Conservation (phyloP, 2,329 filamentous ascomycete genomes). For the Paradendryphiella salina region DNA sequence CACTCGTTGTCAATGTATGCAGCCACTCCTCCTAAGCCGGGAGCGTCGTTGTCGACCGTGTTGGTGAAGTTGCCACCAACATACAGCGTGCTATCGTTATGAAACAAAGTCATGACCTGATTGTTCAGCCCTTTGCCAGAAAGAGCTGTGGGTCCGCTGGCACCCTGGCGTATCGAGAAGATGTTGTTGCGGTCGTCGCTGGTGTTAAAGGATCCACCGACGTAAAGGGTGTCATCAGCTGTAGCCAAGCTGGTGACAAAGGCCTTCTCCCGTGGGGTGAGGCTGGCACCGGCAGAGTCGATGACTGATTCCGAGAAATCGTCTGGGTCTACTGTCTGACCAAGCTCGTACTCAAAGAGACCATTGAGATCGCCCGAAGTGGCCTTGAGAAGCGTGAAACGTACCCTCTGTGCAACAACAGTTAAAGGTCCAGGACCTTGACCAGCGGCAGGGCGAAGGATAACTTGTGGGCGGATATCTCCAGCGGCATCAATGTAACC, state of each 20-base stretch:
- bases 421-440: conserved; percentile 63
- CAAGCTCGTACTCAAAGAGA: conserved; percentile 84
- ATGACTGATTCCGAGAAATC: conserved; percentile 74
- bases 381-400: conserved; percentile 73
- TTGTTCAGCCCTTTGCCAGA: conserved; percentile 77
- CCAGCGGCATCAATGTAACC: conserved; percentile 79
- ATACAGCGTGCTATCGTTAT: conserved; percentile 65
- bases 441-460: conserved; percentile 68
- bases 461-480: conserved; percentile 79
- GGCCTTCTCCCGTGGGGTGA: conserved; percentile 63
- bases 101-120: conserved; percentile 71
- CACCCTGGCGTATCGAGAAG: conserved; percentile 64
- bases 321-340: conserved; percentile 60
- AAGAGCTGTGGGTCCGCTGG: conserved; percentile 63
- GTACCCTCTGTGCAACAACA: conserved; percentile 86
- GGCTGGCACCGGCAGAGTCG: conserved; percentile 72
- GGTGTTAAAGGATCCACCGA: conserved; percentile 81
- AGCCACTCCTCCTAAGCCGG: conserved; percentile 75
- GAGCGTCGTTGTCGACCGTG: conserved; percentile 63
- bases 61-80: conserved; percentile 84
- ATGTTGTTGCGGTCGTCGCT: conserved; percentile 69
- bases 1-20: conserved; percentile 72
- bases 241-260: conserved; percentile 70
- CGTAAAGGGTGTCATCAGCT: conserved; percentile 64
- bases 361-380: conserved; percentile 84